Percentiles rank a stretch among this genome's conserved stretches.
Conservation (phyloP, 768 basidiomycete species). For the Cyathus striatus region DNA sequence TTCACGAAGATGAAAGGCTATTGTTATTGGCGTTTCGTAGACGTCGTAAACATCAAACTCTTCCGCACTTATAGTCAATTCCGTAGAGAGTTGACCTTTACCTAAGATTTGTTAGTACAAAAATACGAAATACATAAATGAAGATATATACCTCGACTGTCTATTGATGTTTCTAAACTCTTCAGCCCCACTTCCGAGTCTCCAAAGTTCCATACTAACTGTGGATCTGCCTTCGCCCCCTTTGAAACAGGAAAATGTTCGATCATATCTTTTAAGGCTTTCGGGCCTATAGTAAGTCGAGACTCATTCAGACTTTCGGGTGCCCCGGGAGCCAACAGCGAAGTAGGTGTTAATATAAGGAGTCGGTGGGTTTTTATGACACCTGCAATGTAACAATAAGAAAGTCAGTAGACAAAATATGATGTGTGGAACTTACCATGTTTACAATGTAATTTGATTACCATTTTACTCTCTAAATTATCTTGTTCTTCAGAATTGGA, state of each 20-base stretch:
- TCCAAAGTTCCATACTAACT: constrained; percentile 77
- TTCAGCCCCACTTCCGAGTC: constrained; percentile 63
- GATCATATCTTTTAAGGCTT: constrained; percentile 68
- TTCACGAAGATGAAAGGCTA: constrained; percentile 80
- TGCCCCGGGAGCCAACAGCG: constrained; percentile 62
- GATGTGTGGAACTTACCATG: constrained; percentile 48
- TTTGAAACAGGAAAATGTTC: constrained; percentile 74
- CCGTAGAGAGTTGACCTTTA: constrained; percentile 64
- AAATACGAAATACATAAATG: too few species aligned
- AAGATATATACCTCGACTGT: constrained; percentile 48
- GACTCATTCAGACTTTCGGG: constrained; percentile 58
- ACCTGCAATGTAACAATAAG: constrained; percentile 44
- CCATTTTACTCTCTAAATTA: constrained; percentile 64
- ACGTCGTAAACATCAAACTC: constrained; percentile 81
- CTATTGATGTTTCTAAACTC: constrained; percentile 62
- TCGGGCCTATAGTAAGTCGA: constrained; percentile 65
- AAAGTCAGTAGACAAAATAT: not conserved
- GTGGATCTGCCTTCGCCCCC: constrained; percentile 65
- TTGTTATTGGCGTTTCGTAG: constrained; percentile 52
- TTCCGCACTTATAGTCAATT: constrained; percentile 69
- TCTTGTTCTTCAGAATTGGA: constrained; percentile 44
- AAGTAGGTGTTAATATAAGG: constrained; percentile 49
- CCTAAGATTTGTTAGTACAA: too few species aligned
- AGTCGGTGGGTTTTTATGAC: constrained; percentile 80
- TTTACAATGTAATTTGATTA: constrained; percentile 76